A percentile compares a stretch with the other conserved stretches of the same genome.
Evolutionary conservation across 768 basidiomycete species (phyloP).

Genomic region (Boletellus ananas): DNA sequence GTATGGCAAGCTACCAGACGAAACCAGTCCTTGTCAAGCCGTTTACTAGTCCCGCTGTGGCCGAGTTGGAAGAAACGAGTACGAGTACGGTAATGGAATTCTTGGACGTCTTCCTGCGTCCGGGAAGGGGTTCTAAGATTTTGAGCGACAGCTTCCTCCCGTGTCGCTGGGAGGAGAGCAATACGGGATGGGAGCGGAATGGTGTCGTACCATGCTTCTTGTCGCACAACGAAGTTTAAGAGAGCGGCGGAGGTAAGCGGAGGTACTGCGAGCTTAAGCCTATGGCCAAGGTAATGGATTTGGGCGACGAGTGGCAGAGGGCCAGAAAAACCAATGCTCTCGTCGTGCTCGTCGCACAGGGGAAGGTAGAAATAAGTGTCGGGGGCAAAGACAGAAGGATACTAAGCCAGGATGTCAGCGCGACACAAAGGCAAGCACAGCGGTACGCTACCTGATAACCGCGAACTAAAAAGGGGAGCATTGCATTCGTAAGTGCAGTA

Average conservation of each 20-base stretch:
- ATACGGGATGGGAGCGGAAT: conserved; percentile 22
- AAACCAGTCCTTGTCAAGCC: conserved; percentile 47
- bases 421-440: neutral
- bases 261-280: conserved; percentile 40
- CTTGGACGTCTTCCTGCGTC: conserved; percentile 37
- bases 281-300: conserved; percentile 40
- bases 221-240: conserved; percentile 34
- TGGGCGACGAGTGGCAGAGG: conserved; percentile 31
- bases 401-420: conserved; percentile 27
- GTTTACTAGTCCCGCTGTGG: conserved; percentile 22
- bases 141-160: conserved; percentile 31
- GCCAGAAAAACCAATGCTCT: conserved; percentile 26
- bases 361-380: conserved; percentile 44
- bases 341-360: conserved; percentile 28
- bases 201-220: conserved; percentile 35
- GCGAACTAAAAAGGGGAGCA: conserved; percentile 39
- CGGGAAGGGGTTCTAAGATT: conserved; percentile 30
- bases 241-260: conserved; percentile 39
- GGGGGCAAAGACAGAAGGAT: conserved; percentile 41
- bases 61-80: conserved; percentile 27
- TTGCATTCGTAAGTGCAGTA: conserved; percentile 26
- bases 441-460: conserved; percentile 37
- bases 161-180: conserved; percentile 32
- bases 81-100: conserved; percentile 38
- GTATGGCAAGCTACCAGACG: conserved; percentile 43